Percentiles rank a stretch among this genome's conserved stretches.
Conservation (phyloP, 1,139 yeast species). For the Hemisphaericaspora lyxosophila region DNA sequence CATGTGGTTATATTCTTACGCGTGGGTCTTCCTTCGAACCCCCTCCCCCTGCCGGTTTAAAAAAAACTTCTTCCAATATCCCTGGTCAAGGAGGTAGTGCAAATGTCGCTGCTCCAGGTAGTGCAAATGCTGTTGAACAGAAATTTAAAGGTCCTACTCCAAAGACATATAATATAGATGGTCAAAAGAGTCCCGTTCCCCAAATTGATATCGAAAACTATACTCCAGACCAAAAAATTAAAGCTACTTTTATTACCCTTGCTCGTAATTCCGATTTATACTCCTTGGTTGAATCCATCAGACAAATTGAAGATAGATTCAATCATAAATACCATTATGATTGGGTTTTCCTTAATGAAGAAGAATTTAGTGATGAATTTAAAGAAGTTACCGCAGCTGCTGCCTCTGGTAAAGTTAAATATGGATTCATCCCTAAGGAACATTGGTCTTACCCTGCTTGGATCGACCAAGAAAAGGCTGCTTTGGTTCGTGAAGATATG, state of each 20-base stretch:
- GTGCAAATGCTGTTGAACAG: constrained; percentile 1
- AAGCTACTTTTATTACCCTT: constrained; percentile 48
- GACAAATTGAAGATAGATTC: constrained; percentile 48
- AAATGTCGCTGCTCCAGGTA: constrained; percentile 14
- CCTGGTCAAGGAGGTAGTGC: constrained; percentile 10
- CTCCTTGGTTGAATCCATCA: constrained; percentile 38
- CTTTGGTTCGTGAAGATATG: constrained; percentile 51
- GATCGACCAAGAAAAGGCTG: constrained; percentile 61
- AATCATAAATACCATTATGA: constrained; percentile 43
- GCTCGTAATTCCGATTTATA: constrained; percentile 44
- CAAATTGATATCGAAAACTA: constrained; percentile 13
- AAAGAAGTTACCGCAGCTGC: constrained; percentile 32
- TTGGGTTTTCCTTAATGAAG: constrained; percentile 50
- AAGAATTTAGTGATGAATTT: constrained; percentile 41
- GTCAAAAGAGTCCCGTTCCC: constrained; percentile 9
- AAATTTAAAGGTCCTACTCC: constrained; percentile 8
- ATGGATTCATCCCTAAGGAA: constrained; percentile 44
- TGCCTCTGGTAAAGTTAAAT: constrained; percentile 43
- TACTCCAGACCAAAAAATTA: constrained; percentile 22
- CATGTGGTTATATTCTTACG: constrained; percentile 60
- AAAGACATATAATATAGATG: constrained; percentile 5
- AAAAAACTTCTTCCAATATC: constrained; percentile 10
- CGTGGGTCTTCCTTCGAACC: constrained; percentile 54
- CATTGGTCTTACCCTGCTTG: constrained; percentile 56
- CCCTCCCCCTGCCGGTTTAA: constrained; percentile 10